Evolutionary conservation across 2,329 filamentous ascomycete species (phyloP), one percentile per base, ranked within the genome.

Genomic region (Claviceps arundinis): DNA sequence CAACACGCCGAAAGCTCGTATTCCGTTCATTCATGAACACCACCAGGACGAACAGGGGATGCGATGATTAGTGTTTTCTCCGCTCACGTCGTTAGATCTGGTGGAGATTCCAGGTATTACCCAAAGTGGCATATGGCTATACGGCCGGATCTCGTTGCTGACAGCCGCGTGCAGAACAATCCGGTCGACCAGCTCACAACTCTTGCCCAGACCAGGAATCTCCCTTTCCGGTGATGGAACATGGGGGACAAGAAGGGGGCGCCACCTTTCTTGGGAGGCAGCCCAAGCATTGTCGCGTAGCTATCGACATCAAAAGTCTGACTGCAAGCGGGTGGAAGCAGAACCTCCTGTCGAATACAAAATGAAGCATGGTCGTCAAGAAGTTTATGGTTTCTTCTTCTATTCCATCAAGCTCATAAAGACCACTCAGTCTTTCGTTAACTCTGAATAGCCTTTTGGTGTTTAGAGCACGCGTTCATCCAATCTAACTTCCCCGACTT

Each of bases 401-500:
- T 22, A 34, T 45, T 34, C 24, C 1, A 16, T 37, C 30, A 45
- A 45, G 40, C 19, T 26, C 26, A 46, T 4, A 19, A 26, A n/a
- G 8, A 40, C n/a, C 34, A 26, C 34, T 38, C 16, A 9, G 24
- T 22, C 41, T 19, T 30, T 37, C 49, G 3, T 19, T 43, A 3
- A 30, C 26, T 30, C 19, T n/a, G 38, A 14, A 17, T n/a, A 9
- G 5, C 3, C 26, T 30, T 30, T 30, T 19, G 17, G 37, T 41
- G 5, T 22, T 16, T 34, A 5, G 8, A 43, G 13, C 37, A 11
- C 47, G 19, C 19, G 19, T 24, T 24, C 5, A n/a, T 6, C n/a
- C 26, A n/a, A 17, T 44, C 53, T 50, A 58, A 54, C 52, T 56
- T 58, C 50, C 52, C 52, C 55, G 16, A 55, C 54, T 48, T 47